phyloP scores from a whole-genome alignment of 2,329 filamentous ascomycete species.

The Xylaria digitata region DNA sequence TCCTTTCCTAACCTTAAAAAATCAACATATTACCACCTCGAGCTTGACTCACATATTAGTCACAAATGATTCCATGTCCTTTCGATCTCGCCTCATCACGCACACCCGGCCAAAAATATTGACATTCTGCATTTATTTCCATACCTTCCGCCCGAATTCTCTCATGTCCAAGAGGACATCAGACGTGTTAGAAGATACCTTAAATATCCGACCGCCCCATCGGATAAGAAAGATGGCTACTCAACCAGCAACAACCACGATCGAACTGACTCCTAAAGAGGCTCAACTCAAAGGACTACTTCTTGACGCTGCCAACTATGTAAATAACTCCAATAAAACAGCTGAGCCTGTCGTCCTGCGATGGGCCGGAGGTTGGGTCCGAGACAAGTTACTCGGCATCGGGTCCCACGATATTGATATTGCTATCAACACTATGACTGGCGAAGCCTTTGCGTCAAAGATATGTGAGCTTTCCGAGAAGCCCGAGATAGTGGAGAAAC shows the following conservation, averaged over 20 bases:
- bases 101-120: conserved; percentile 6
- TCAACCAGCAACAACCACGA: conserved; percentile 47
- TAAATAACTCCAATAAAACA: conserved; percentile 64
- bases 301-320: conserved; percentile 80
- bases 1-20: background rate
- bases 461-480: conserved; percentile 75
- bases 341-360: conserved; percentile 72
- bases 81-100: conserved; percentile 8
- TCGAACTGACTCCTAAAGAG: conserved; percentile 76
- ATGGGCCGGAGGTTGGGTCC: conserved; percentile 89
- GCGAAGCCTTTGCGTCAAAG: conserved; percentile 76
- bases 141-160: background rate
- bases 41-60: conserved; percentile 24
- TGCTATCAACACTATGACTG: conserved; percentile 87
- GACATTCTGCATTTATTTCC: background rate
- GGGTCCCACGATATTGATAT: conserved; percentile 85
- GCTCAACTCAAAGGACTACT: conserved; percentile 78
- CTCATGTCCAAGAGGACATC: conserved; percentile 50
- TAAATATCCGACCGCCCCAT: conserved; percentile 36
- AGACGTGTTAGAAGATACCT: conserved; percentile 39
- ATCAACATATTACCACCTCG: background rate
- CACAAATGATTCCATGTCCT: conserved; percentile 23
- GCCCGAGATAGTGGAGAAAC: conserved; percentile 69
- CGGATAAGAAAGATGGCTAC: conserved; percentile 48
- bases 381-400: conserved; percentile 81